Evolutionary conservation across 2,329 filamentous ascomycete genomes (phyloP).

Genomic region (Paracorniculantispora psalliotae): DNA sequence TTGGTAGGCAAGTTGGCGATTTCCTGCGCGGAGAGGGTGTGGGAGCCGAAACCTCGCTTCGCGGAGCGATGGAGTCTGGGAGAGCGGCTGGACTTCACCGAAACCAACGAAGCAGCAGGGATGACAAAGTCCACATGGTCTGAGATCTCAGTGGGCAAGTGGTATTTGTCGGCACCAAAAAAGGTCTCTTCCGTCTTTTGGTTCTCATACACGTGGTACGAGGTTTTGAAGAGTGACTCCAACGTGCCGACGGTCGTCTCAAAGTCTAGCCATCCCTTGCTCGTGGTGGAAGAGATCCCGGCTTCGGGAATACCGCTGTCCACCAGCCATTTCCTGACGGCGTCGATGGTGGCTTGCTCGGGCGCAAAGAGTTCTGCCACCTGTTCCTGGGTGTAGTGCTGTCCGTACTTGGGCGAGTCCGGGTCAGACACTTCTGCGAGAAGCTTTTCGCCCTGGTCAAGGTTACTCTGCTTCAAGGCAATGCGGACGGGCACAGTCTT

Average conservation of each 20-base stretch:
- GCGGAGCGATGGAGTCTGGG: no score
- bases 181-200: conserved; percentile 29
- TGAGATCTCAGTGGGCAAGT: conserved; percentile 29
- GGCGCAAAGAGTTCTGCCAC: neutral
- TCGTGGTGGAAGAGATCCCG: conserved; percentile 43
- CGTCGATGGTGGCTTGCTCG: conserved; percentile 37
- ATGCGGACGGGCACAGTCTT: conserved; percentile 1
- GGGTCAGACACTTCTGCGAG: conserved; percentile 3
- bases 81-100: neutral
- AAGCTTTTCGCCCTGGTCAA: neutral
- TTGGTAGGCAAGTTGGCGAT: neutral
- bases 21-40: neutral
- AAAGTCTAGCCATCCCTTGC: conserved; percentile 36
- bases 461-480: conserved; percentile 1
- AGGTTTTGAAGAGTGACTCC: conserved; percentile 30
- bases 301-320: conserved; percentile 42
- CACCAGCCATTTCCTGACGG: conserved; percentile 49
- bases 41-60: neutral
- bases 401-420: conserved; percentile 4
- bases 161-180: conserved; percentile 32
- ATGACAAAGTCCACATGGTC: conserved; percentile 36
- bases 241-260: conserved; percentile 21
- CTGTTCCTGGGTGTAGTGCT: conserved; percentile 5
- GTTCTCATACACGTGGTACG: conserved; percentile 44
- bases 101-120: conserved; percentile 32